Conservation (phyloP, 352 stramenopile species). For the Globisporangium echinulatum region DNA sequence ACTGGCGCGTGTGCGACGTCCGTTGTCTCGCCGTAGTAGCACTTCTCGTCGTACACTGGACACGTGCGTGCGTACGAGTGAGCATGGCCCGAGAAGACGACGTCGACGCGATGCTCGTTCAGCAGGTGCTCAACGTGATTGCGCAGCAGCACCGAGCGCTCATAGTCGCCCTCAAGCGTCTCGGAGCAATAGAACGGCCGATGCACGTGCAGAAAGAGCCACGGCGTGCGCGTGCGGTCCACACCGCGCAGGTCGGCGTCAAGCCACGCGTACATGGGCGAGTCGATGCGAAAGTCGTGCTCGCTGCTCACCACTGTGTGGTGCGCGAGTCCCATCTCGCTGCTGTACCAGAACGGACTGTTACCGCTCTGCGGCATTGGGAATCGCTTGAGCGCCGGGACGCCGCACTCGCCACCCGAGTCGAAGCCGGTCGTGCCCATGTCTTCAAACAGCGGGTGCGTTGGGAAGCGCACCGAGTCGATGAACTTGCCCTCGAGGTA, state of each 20-base stretch:
- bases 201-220: slow-evolving; percentile 58
- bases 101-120: slow-evolving; percentile 42
- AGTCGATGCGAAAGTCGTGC: slow-evolving; percentile 42
- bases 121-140: slow-evolving; percentile 40
- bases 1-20: slow-evolving; percentile 34
- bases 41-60: slow-evolving; percentile 43
- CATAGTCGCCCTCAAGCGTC: slow-evolving; percentile 29
- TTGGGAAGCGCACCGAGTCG: slow-evolving; percentile 21
- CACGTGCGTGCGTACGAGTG: slow-evolving; percentile 63
- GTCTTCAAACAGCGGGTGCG: slow-evolving; percentile 26
- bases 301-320: slow-evolving; percentile 49
- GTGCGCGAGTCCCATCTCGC: slow-evolving; percentile 43
- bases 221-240: slow-evolving; percentile 44
- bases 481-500: slow-evolving; percentile 30
- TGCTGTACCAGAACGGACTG: slow-evolving; percentile 56
- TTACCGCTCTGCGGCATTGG: slow-evolving; percentile 60
- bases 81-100: slow-evolving; percentile 54
- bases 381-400: slow-evolving; percentile 71
- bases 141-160: slow-evolving; percentile 31
- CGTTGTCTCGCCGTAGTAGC: slow-evolving; percentile 14
- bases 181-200: slow-evolving; percentile 55
- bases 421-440: slow-evolving; percentile 33
- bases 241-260: slow-evolving; percentile 39
- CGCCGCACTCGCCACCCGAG: slow-evolving; percentile 80
- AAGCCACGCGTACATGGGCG: slow-evolving; percentile 43